Base-by-base conservation (phyloP, 768 basidiomycete genomes). In the Lactifluus hygrophoroides region DNA sequence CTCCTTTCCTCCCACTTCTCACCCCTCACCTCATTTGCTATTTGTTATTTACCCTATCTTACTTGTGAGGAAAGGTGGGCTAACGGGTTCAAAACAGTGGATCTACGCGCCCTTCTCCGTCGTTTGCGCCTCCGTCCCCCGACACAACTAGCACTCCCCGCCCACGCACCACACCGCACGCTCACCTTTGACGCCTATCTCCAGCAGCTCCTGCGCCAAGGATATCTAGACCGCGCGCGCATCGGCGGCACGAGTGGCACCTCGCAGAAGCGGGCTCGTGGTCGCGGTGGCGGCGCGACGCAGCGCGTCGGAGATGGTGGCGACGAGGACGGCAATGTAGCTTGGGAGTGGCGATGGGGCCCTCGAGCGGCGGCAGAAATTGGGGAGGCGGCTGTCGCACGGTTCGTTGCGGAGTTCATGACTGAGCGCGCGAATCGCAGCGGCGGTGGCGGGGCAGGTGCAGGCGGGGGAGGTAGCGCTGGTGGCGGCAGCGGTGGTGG, bases 271-370 rank as follows among this genome's bases (percentile, higher is more conserved):
- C 80, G 82, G 21, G 79, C 77, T 46, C 80, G 87, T 3, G n/a
- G 56, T 25, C 30, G 76, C 19, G 67, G 73, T 5, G 72, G 74
- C 72, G 77, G 54, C 17, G 71, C 60, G 73, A 71, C 47, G 64
- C 61, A 64, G 35, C 56, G 53, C 3, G 52, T 25, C 3, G 34
- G 45, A 0, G 46, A 32, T 1, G 43, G 27, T 34, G 71, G 58
- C 11, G 68, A 63, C 23, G 74, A 72, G 37, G 70, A 71, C 19
- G 70, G 72, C 7, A 78, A 75, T 16, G 70, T 71, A 14, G 70
- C 73, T 16, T 80, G 76, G 60, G 89, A 92, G 66, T 92, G 90
- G 91, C 80, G 83, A 17, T 97, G 94, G 94, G 94, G 93, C 3
- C 74, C 78, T 27, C 78, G 90, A 28, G 84, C 92, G 2, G 80